Conservation (phyloP, 306 rosid species). For the Prunus armeniaca region DNA sequence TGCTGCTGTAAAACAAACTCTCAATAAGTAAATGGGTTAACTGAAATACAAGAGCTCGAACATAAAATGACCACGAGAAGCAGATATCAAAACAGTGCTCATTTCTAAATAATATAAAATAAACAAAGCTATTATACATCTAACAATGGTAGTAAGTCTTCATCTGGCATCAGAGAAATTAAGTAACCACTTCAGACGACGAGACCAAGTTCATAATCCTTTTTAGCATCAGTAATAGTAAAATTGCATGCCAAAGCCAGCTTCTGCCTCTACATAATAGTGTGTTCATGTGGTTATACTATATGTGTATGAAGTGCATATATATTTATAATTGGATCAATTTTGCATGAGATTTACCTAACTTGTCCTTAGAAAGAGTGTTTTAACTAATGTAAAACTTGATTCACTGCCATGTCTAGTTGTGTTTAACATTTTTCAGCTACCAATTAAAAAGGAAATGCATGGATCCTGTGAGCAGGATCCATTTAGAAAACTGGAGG, state of each 20-base stretch:
- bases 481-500: not conserved
- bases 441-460: not conserved
- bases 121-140: not conserved
- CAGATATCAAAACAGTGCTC: not conserved
- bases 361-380: too few relatives aligned
- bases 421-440: not conserved
- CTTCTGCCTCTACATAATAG: not conserved
- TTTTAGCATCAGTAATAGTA: not conserved
- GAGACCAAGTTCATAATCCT: not conserved
- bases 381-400: too few relatives aligned
- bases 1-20: not conserved
- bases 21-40: not conserved
- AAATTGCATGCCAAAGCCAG: not conserved
- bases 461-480: not conserved
- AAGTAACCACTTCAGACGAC: not conserved
- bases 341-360: too few relatives aligned
- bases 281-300: not conserved
- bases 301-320: not conserved
- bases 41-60: not conserved
- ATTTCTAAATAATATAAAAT: not conserved
- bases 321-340: too few relatives aligned
- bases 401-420: not conserved
- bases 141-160: not conserved
- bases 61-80: constrained; percentile 2
- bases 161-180: not conserved